Base-by-base conservation (phyloP, 208 protist genomes). In the Trypanosoma scelopori region DNA sequence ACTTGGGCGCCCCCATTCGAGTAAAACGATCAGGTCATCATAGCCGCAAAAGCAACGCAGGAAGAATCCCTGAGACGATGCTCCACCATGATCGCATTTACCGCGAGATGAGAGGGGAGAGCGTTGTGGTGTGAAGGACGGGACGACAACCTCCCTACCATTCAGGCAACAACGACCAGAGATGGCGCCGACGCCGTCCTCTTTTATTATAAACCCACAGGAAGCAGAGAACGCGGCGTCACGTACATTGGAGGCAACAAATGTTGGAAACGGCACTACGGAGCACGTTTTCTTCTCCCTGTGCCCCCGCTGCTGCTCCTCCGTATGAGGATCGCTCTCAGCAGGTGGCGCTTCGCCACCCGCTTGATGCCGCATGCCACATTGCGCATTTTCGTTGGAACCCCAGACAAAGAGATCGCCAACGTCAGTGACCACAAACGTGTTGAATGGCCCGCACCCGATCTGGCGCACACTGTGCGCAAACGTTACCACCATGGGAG, bases 381-480 rank as follows among this genome's bases (percentile, higher is more conserved):
- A 92, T 55, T 92, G 79, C 20, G 75, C 51, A 30, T 81, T 64
- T 28, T 61, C 42, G 61, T 89, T 92, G 32, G 62, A 46, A 23
- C 85, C 89, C 86, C 89, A 94, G 56, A 91, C 85, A 68, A 72
- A 92, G 13, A 94, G 72, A 48, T 80, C 77, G 12, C 80, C 81
- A 46, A 79, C 69, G 25, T 78, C 70, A 37, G 60, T 86, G 48
- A 94, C 84, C n/a, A 76, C 78, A 58, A 82, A 92, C 20, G 77
- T 81, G 62, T 85, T 91, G 23, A 72, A 32, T 46, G 80, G 74
- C 7, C 89, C 85, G 65, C 85, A 92, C 32, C 81, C 82, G 23
- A 94, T 57, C 42, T 77, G 66, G 11, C 76, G 77, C n/a, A 90
- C 74, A 35, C 35, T 57, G 42, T 81, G 71, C 20, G 77, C 71